Conservation (phyloP, 116 monocot genomes). For the Thalassia testudinum region DNA sequence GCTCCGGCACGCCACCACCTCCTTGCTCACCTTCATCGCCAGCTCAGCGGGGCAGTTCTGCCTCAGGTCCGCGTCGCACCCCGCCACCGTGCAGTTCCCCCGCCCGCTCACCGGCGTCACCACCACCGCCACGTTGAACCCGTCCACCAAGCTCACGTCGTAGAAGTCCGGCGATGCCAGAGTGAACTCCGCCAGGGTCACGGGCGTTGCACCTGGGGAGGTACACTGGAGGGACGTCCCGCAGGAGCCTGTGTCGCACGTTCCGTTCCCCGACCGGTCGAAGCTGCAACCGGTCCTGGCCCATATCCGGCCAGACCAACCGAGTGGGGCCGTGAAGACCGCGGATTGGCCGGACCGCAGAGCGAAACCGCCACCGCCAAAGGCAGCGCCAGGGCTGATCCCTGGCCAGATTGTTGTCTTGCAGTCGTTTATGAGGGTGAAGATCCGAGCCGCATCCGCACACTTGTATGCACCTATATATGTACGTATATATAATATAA, state of each 20-base stretch:
- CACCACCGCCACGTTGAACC: slow-evolving; percentile 65
- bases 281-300: slow-evolving; percentile 66
- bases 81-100: slow-evolving; percentile 53
- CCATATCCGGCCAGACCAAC: slow-evolving; percentile 76
- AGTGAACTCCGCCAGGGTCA: slow-evolving; percentile 67
- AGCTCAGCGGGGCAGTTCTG: slow-evolving; percentile 40
- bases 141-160: slow-evolving; percentile 79
- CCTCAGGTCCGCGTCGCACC: slow-evolving; percentile 43
- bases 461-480: neutral
- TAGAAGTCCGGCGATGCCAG: slow-evolving; percentile 49
- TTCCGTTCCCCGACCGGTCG: slow-evolving; percentile 34
- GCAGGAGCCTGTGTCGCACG: slow-evolving; percentile 49
- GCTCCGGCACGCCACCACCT: slow-evolving; percentile 50
- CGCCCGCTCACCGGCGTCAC: slow-evolving; percentile 38
- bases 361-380: slow-evolving; percentile 53
- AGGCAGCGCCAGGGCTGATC: slow-evolving; percentile 37
- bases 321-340: slow-evolving; percentile 48
- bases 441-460: slow-evolving; percentile 24
- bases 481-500: too few species aligned
- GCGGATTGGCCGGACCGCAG: slow-evolving; percentile 51
- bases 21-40: slow-evolving; percentile 14
- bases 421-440: slow-evolving; percentile 52
- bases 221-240: slow-evolving; percentile 34
- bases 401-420: slow-evolving; percentile 46
- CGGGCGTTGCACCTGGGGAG: slow-evolving; percentile 42